Base-by-base conservation (phyloP, 1,139 yeast species). In the Suhomyces terraborum region DNA sequence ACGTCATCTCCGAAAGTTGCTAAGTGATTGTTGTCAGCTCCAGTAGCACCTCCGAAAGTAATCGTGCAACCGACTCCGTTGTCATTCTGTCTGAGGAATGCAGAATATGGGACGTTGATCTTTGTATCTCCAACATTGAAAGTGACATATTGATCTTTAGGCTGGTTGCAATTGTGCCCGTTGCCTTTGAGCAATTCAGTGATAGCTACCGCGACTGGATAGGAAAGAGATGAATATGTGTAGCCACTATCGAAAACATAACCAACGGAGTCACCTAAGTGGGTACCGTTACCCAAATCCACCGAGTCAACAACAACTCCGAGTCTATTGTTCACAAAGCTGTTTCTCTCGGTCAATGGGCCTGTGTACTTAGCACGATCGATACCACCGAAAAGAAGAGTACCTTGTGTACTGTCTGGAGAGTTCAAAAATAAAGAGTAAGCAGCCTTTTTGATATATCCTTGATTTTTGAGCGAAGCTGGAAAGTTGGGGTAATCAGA, bases 401-500 rank as follows among this genome's bases (percentile, higher is more conserved):
- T 32, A 9, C 59, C 58, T 38, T n/a, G 14, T 29, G 51, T 5
- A 43, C 45, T 14, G n/a, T 35, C 33, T 8, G 17, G 27, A 6
- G 38, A 28, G 41, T 53, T 46, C 46, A 57, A 49, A 45, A 48
- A 60, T 23, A 60, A 37, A 19, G 64, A 58, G 46, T 59, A 60
- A 20, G 55, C 52, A 9, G 44, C 45, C 38, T 52, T 54, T 21
- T 38, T 35, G 36, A 58, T 57, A 14, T 43, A 37, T 3, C 65
- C 64, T 20, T 51, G 50, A 13, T 42, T 36, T 43, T 53, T 53
- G 51, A 62, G 53, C 8, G 48, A 49, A 19, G 38, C 23, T 2
- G 65, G 63, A 32, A 58, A 45, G 41, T 49, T 59, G 16, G 45
- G 40, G 40, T 64, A 62, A n/a, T n/a, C n/a, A n/a, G n/a, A n/a